phyloP scores from a whole-genome alignment of 2,329 filamentous ascomycete genomes.

The Trichoderma aggressivum region DNA sequence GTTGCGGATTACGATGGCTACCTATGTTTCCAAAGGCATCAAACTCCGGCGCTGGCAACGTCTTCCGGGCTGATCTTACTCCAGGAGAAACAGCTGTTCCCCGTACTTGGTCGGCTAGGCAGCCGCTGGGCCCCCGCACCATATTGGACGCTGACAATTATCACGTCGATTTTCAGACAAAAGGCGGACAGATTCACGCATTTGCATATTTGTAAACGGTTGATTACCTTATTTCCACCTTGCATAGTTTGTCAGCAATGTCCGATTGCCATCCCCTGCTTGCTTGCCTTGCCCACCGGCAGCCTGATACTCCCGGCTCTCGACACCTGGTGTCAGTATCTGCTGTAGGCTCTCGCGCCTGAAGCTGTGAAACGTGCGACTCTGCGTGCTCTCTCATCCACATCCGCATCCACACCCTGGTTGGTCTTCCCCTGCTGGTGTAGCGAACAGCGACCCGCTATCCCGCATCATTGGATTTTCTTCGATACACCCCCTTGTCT shows the following conservation, averaged over 20 bases:
- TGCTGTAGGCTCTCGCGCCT: background rate
- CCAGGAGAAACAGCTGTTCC: background rate
- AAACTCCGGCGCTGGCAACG: background rate
- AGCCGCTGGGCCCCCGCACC: conserved; percentile 2
- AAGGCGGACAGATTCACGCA: background rate
- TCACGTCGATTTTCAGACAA: background rate
- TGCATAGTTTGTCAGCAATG: conserved; percentile 11
- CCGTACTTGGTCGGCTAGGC: background rate
- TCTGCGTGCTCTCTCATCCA: background rate
- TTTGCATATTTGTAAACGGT: conserved; percentile 1
- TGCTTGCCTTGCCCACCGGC: background rate
- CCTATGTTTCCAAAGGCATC: background rate
- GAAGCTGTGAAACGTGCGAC: background rate
- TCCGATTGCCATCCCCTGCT: background rate
- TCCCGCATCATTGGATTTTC: conserved; percentile 12
- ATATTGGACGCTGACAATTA: conserved; percentile 1
- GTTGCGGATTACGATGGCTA: background rate
- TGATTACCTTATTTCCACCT: background rate
- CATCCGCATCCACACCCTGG: background rate
- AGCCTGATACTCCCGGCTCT: background rate
- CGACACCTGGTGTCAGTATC: background rate
- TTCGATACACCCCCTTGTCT: conserved; percentile 9
- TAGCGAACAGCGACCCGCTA: conserved; percentile 1
- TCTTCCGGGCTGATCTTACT: background rate
- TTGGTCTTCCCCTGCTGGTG: background rate